These are phyloP conservation scores for Oldenlandia corymbosa DNA, from an alignment of 257 asterid species.

Conservation along the genomic window DNA sequence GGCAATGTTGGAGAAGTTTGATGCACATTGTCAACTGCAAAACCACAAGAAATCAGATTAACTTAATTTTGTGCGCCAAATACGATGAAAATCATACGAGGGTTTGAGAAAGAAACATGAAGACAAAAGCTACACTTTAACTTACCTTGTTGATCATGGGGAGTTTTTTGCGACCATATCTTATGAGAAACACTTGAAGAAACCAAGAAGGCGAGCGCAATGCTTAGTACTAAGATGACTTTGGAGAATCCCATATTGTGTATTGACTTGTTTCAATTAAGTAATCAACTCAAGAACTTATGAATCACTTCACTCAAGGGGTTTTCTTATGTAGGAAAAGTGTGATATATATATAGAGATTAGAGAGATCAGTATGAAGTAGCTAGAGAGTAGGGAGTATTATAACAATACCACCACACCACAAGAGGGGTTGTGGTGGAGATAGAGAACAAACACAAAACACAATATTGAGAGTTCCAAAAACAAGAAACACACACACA, in stretches of 20 bases:
- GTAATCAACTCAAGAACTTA: conserved; percentile 1
- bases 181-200: conserved; percentile 30
- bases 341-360: conserved; percentile 39
- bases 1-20: conserved; percentile 28
- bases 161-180: conserved; percentile 10
- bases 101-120: background rate
- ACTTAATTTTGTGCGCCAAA: too few species aligned
- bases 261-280: background rate
- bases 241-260: conserved; percentile 26
- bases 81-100: background rate
- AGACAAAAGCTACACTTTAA: background rate
- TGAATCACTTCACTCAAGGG: background rate
- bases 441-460: conserved; percentile 48
- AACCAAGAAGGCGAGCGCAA: conserved; percentile 31
- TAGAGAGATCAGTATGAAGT: too few species aligned
- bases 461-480: conserved; percentile 70
- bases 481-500: conserved; percentile 35
- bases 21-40: conserved; percentile 30
- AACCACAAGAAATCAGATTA: too few species aligned
- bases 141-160: conserved; percentile 29
- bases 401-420: background rate
- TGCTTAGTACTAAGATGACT: conserved; percentile 20
- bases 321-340: conserved; percentile 3
- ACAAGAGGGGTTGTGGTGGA: conserved; percentile 11
- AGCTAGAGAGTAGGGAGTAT: background rate